Evolutionary conservation across 805 yeast species (phyloP), one percentile per base, ranked within the genome.

Genomic region (Brettanomyces sp.): DNA sequence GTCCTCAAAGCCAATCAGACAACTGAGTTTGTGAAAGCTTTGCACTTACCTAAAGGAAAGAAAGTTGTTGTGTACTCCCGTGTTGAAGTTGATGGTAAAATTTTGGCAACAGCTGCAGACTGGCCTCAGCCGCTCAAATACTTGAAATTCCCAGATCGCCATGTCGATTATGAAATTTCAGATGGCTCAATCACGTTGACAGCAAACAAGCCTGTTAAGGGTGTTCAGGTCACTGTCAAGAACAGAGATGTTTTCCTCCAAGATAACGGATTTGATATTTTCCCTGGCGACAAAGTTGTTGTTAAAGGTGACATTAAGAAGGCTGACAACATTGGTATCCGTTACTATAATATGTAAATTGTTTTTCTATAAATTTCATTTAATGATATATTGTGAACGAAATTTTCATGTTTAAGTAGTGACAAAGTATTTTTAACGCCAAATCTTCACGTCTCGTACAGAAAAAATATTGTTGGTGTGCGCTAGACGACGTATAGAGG

Each of bases 91-190:
- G 43, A 47, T 22, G 39, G 35, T 7, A 25, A 40, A 13, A 13
- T 36, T 6, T 14, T 42, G 2, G 43, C 45, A 6, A 36, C 46
- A 5, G 49, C 46, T 23, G 42, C 49, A 14, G 49, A 46, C 37
- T 75, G 79, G 79, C 79, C 79, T 0, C 77, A 75, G 52, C 74
- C 74, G 4, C 52, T 72, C 40, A 72, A 72, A 48, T 61, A 68
- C 52, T 54, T 69, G 25, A 54, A 55, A 14, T 64, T 70, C 47
- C 63, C 68, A n/a, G 38, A 45, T 9, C 28, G 45, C 21, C 22
- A 30, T n/a, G 41, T 42, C 30, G 38, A 34, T 3, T 33, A 39
- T 12, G 40, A 44, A 25, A n/a, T 39, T 14, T 25, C 4, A n/a
- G 56, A 56, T 35, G 34, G 52, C 1, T 47, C 57, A 4, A 49